Evolutionary conservation across 306 rosid species (phyloP).

Genomic region (Alnus glutinosa): DNA sequence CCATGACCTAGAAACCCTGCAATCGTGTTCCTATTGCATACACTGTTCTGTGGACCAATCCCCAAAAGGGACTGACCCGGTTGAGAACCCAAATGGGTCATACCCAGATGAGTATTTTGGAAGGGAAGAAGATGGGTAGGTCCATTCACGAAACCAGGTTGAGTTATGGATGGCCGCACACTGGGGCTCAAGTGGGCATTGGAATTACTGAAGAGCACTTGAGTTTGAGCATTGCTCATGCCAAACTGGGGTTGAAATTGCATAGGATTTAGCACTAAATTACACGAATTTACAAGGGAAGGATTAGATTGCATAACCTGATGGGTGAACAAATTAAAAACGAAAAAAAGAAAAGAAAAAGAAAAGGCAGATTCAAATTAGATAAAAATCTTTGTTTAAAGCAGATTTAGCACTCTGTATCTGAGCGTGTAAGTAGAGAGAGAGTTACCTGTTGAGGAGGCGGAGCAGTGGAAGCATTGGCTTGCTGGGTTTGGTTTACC

Average conservation of each 20-base stretch:
- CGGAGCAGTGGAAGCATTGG: constrained; percentile 7
- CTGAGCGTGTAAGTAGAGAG: neutral
- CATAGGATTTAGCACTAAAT: constrained; percentile 25
- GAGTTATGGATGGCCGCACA: constrained; percentile 35
- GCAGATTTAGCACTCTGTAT: too few species aligned
- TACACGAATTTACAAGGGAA: constrained; percentile 7
- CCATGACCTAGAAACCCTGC: constrained; percentile 46
- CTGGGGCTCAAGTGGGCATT: constrained; percentile 32
- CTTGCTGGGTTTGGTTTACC: constrained; percentile 11
- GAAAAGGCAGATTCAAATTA: neutral
- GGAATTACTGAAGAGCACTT: constrained; percentile 24
- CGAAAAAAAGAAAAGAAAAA: neutral
- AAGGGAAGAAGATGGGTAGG: constrained; percentile 37
- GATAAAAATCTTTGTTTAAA: neutral
- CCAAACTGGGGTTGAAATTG: constrained; percentile 49
- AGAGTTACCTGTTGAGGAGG: constrained; percentile 38
- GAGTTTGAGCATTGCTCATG: constrained; percentile 39
- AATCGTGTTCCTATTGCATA: constrained; percentile 38
- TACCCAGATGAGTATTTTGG: constrained; percentile 49
- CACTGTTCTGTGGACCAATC: constrained; percentile 45
- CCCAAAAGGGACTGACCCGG: constrained; percentile 42
- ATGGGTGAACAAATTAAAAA: neutral
- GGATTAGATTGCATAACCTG: constrained; percentile 23
- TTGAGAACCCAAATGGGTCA: constrained; percentile 47
- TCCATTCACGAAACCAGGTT: constrained; percentile 42